phyloP scores from a whole-genome alignment of 495 filamentous ascomycete genomes.

The Penicillium bialowiezense region DNA sequence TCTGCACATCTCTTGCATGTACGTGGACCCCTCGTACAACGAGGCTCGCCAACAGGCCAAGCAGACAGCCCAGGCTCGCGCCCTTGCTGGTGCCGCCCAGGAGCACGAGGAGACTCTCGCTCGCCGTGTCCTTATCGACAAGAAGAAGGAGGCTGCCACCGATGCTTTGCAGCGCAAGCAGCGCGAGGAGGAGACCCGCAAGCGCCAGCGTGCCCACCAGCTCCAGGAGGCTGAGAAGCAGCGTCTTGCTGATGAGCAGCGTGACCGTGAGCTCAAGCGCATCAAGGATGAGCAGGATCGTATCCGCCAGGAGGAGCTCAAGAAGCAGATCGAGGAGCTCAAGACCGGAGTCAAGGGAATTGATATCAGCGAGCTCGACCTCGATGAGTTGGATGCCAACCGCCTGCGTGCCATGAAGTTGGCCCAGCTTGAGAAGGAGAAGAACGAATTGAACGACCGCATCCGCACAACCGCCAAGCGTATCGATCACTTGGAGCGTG shows the following conservation, averaged over 20 bases:
- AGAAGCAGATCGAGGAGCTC: slow-evolving; percentile 93
- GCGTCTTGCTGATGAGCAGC: slow-evolving; percentile 85
- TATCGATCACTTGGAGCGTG: slow-evolving; percentile 96
- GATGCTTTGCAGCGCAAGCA: slow-evolving; percentile 80
- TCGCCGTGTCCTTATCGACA: slow-evolving; percentile 86
- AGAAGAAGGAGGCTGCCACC: slow-evolving; percentile 91
- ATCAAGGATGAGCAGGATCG: slow-evolving; percentile 86
- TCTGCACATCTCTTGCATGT: slow-evolving; percentile 88
- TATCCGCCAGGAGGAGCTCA: slow-evolving; percentile 88
- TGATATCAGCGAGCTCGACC: slow-evolving; percentile 71
- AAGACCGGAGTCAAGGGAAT: slow-evolving; percentile 82
- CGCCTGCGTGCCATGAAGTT: slow-evolving; percentile 91
- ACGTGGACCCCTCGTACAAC: slow-evolving; percentile 87
- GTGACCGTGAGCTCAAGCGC: slow-evolving; percentile 83
- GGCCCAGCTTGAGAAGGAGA: slow-evolving; percentile 93
- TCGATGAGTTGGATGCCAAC: slow-evolving; percentile 82
- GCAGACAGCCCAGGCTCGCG: slow-evolving; percentile 73
- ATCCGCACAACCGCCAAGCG: slow-evolving; percentile 89
- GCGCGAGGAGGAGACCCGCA: slow-evolving; percentile 85
- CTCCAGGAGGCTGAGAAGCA: slow-evolving; percentile 82
- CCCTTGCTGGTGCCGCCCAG: slow-evolving; percentile 80
- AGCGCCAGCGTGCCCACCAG: slow-evolving; percentile 78
- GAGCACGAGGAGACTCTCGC: slow-evolving; percentile 88
- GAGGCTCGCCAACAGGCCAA: slow-evolving; percentile 74
- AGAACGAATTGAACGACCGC: slow-evolving; percentile 87